These are phyloP conservation scores for Trametes elegans DNA, from an alignment of 768 basidiomycete species.

Conservation along the genomic window DNA sequence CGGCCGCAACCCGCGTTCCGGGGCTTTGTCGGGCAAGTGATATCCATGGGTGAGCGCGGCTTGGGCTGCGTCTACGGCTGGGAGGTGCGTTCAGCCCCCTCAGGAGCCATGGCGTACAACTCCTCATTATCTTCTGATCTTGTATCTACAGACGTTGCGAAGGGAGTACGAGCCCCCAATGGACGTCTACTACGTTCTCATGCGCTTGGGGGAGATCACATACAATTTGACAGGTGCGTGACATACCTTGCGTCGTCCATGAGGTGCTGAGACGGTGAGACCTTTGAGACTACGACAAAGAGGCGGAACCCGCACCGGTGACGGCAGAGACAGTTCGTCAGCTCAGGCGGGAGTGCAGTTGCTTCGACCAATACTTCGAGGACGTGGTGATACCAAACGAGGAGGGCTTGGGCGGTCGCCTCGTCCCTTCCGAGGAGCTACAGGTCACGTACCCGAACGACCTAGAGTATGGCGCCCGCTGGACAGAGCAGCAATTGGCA, in stretches of 20 bases:
- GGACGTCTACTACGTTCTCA: neutral
- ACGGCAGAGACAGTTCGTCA: constrained; percentile 20
- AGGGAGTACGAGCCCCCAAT: neutral
- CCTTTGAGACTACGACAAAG: too few relatives aligned
- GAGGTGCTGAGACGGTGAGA: too few relatives aligned
- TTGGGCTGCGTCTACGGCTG: constrained; percentile 26
- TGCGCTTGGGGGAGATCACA: neutral
- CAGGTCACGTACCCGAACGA: constrained; percentile 48
- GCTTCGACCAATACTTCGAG: constrained; percentile 38
- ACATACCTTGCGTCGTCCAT: too few relatives aligned
- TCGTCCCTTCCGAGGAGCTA: constrained; percentile 43
- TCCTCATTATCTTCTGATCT: too few relatives aligned
- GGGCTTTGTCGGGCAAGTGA: neutral
- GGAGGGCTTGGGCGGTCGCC: constrained; percentile 28
- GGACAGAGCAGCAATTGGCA: constrained; percentile 22
- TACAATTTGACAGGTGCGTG: constrained; percentile 4
- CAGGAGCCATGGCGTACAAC: too few relatives aligned
- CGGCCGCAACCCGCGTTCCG: too few relatives aligned
- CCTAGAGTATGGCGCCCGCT: constrained; percentile 34
- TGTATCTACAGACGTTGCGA: neutral
- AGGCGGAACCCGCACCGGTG: constrained; percentile 28
- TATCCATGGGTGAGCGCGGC: neutral
- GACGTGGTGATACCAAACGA: constrained; percentile 26
- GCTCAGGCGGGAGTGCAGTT: constrained; percentile 28
- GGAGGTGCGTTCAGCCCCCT: constrained; percentile 22